Base-by-base conservation (phyloP, 164 flowering plant genomes). In the Hamamelis virginiana region DNA sequence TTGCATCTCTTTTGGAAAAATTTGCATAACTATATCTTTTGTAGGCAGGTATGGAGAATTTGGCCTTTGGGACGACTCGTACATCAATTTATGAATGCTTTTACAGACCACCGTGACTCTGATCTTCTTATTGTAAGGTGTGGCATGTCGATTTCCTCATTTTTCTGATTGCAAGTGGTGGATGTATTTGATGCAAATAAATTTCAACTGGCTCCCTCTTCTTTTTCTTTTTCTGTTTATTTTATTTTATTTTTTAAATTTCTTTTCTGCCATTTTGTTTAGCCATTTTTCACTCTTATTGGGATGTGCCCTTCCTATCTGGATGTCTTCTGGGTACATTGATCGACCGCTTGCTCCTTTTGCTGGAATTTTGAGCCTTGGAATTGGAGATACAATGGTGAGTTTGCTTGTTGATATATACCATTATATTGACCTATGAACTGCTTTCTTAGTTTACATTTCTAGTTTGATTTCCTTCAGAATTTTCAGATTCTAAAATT, bases 351-450 rank as follows among this genome's bases (percentile, higher is more conserved):
- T 95, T 75, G 89, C 96, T 12, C 96, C 99, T 52, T 95, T 91
- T 82, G 96, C 98, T 82, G 98, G 99, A 77, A 91, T 95, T 73
- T 75, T 95, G 79, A 95, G 99, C 75, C 96, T 95, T 59, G 99
- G 99, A 65, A 95, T 95, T 74, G 99, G 97, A 59, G 99, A 95
- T 77, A 89, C 98, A 64, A 95, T 95, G 97, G 97, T 92, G 74
- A 84, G 86, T 65, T 15, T 48, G 52, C 60, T 23, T 45, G 64
- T 60, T 51, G 45, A 22, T 26, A 12, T 64, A 21, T 22, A 33
- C 41, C 41, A n/a, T 28, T 57, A 21, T 26, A 21, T 43, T 22
- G 16, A 53, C 13, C 5, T 18, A 44, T 46, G 38, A 18, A 26
- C 16, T 1, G 14, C 43, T 59, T 25, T 23, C 15, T 68, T 33